Conservation (phyloP, 2,329 filamentous ascomycete species). For the Tolypocladium ovalisporum region DNA sequence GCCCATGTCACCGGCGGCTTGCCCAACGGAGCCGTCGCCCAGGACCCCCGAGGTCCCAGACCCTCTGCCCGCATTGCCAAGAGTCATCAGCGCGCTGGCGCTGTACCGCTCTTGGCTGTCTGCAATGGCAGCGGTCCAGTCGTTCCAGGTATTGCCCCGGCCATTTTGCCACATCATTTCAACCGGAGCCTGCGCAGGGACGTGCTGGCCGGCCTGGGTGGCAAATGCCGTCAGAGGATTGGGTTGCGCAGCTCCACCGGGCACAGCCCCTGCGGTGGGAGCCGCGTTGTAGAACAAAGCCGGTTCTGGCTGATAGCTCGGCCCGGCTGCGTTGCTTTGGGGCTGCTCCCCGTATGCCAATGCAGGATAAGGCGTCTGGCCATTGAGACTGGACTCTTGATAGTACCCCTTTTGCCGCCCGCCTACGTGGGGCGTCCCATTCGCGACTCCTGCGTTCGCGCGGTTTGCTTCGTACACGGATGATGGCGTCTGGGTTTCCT, state of each 20-base stretch:
- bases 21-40: slow-evolving; percentile 1
- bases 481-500: slow-evolving; percentile 23
- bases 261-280: slow-evolving; percentile 1
- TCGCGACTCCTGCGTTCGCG: slow-evolving; percentile 4
- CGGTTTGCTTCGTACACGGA: not conserved
- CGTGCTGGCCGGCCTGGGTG: slow-evolving; percentile 25
- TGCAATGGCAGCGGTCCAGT: slow-evolving; percentile 42
- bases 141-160: slow-evolving; percentile 37
- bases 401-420: slow-evolving; percentile 17
- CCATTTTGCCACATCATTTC: slow-evolving; percentile 22
- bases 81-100: slow-evolving; percentile 35
- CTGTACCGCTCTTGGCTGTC: slow-evolving; percentile 38
- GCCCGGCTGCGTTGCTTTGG: slow-evolving; percentile 9
- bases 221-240: slow-evolving; percentile 29
- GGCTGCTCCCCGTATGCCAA: slow-evolving; percentile 18
- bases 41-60: not conserved
- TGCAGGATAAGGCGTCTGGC: slow-evolving; percentile 17
- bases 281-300: slow-evolving; percentile 17
- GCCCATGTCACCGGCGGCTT: slow-evolving; percentile 10
- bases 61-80: slow-evolving; percentile 20
- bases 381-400: slow-evolving; percentile 12
- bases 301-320: slow-evolving; percentile 15
- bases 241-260: slow-evolving; percentile 11
- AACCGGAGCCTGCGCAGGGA: slow-evolving; percentile 10
- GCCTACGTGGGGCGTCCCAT: slow-evolving; percentile 4